phyloP scores from a whole-genome alignment of 2,329 filamentous ascomycete species.

The Fusarium euwallaceae region DNA sequence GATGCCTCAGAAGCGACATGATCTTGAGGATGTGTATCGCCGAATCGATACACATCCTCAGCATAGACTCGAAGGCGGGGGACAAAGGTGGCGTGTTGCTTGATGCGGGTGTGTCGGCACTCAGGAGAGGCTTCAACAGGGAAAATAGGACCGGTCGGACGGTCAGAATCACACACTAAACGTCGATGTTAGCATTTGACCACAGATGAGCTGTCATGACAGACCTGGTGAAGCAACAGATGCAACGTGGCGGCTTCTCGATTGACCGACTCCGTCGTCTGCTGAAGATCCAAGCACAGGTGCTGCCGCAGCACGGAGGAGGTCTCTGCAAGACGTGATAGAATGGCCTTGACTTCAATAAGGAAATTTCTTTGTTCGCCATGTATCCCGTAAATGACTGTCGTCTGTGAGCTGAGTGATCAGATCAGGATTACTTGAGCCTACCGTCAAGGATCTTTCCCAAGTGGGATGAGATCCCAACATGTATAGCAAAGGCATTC shows the following conservation, averaged over 20 bases:
- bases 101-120: background rate
- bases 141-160: slow-evolving; percentile 38
- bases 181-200: background rate
- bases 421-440: background rate
- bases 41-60: slow-evolving; percentile 40
- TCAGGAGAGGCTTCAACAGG: slow-evolving; percentile 32
- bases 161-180: slow-evolving; percentile 36
- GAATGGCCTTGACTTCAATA: slow-evolving; percentile 32
- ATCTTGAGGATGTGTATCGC: slow-evolving; percentile 34
- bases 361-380: slow-evolving; percentile 30
- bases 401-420: background rate
- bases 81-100: slow-evolving; percentile 14
- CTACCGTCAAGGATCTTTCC: slow-evolving; percentile 41
- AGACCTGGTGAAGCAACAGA: slow-evolving; percentile 34
- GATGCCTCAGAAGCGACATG: slow-evolving; percentile 31
- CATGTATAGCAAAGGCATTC: slow-evolving; percentile 35
- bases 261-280: slow-evolving; percentile 23
- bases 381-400: slow-evolving; percentile 34
- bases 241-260: slow-evolving; percentile 38
- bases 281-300: slow-evolving; percentile 20
- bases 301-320: slow-evolving; percentile 27
- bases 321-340: slow-evolving; percentile 32
- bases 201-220: too few species aligned
- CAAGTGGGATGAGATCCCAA: slow-evolving; percentile 32
- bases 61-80: slow-evolving; percentile 36